Base-by-base conservation (phyloP, 805 yeast species). In the Candida corydali region DNA sequence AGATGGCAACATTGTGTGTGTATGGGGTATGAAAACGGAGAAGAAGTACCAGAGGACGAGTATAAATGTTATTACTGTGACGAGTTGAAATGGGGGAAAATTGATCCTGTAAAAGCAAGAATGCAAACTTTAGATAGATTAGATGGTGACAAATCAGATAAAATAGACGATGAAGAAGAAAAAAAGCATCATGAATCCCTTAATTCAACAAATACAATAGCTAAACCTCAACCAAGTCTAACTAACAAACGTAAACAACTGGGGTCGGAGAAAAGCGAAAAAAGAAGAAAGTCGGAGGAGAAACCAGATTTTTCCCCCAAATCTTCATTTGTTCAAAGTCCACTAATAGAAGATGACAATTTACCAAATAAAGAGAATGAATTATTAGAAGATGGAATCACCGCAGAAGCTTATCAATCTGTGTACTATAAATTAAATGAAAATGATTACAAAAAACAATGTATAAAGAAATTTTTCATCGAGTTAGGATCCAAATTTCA, bases 1-100 rank as follows among this genome's bases (percentile, higher is more conserved):
- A 76, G 95, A 43, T 89, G 97, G 97, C 96, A 89, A 55, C 98
- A 89, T 62, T 88, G 93, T 18, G 69, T 76, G n/a, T 89, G 98
- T 59, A 86, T 87, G 76, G 83, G 82, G 6, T 86, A 85, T 39
- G 69, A 69, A 30, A 75, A 80, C 30, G 77, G 75, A 40, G 82
- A 76, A 26, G 80, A 83, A 34, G 94, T 80, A 0, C 96, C 96
- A 0, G 96, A 87, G 38, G 78, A 77, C 36, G 70, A 61, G 39
- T 89, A 84, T 54, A 65, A 76, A 19, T 89, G 98, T 54, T 85
- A 84, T 52, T 70, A 70, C 32, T 89, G 98, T 61, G 82, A 81
- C 39, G 55, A 62, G 31, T 39, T 44, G 17, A 63, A 67, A 38
- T 60, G 70, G 67, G 65, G 65, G 4, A 57, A 60, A 33, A 65